Percentiles rank a stretch among this genome's conserved stretches.
phyloP scores from a whole-genome alignment of 176 grass and related monocot genomes.

The Rhynchospora breviuscula region DNA sequence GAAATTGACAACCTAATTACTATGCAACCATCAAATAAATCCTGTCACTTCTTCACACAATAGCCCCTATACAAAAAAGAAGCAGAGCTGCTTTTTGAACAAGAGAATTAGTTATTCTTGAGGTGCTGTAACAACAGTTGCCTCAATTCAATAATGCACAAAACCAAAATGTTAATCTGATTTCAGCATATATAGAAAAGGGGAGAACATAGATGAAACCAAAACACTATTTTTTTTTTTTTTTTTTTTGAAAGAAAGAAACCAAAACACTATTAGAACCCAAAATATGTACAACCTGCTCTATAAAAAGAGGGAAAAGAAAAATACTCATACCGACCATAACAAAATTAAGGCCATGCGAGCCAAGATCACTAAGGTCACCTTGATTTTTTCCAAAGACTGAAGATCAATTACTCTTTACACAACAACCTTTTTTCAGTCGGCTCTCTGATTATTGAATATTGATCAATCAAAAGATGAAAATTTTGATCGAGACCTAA shows the following conservation, averaged over 20 bases:
- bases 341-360: not conserved
- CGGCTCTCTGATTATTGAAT: not conserved
- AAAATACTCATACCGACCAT: not conserved
- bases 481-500: not conserved
- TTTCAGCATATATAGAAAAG: not conserved
- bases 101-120: no score
- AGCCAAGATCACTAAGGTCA: not conserved
- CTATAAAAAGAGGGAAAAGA: not conserved
- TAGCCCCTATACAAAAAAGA: no score
- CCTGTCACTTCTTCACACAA: no score
- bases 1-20: no score
- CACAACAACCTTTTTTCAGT: not conserved
- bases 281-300: not conserved
- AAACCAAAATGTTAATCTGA: conserved; percentile 1
- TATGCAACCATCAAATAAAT: no score
- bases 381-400: not conserved
- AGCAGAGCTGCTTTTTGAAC: no score
- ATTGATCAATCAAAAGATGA: not conserved
- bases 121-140: not conserved
- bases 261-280: not conserved
- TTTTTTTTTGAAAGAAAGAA: no score
- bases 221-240: not conserved
- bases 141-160: not conserved
- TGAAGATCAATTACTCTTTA: not conserved
- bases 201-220: not conserved